A percentile compares a stretch with the other conserved stretches of the same genome.
These are phyloP conservation scores for Komagataella populi DNA, from an alignment of 805 yeast species.

Conservation along the genomic window DNA sequence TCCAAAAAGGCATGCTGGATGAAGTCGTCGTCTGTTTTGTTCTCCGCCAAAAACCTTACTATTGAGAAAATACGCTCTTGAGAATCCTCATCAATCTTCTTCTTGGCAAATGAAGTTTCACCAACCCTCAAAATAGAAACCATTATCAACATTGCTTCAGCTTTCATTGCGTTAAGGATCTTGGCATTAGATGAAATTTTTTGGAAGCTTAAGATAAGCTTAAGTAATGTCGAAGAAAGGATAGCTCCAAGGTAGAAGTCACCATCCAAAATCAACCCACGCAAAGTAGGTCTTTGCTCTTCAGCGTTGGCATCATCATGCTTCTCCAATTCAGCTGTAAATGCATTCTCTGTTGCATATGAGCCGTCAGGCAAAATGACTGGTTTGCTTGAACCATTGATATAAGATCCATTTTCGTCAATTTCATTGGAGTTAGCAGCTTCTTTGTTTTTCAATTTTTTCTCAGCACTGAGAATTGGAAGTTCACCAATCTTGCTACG, in stretches of 20 bases:
- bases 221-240: conserved; percentile 76
- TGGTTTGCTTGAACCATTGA: conserved; percentile 33
- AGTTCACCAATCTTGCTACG: conserved; percentile 80
- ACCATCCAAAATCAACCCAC: conserved; percentile 72
- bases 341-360: conserved; percentile 87
- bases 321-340: conserved; percentile 21
- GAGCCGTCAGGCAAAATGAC: conserved; percentile 97
- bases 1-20: conserved; percentile 65
- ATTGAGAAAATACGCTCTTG: conserved; percentile 89
- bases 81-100: conserved; percentile 89
- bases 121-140: conserved; percentile 87
- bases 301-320: conserved; percentile 21
- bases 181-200: conserved; percentile 33
- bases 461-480: conserved; percentile 73
- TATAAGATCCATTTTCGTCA: conserved; percentile 21
- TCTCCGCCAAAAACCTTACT: conserved; percentile 65
- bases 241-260: conserved; percentile 88
- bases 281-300: conserved; percentile 48
- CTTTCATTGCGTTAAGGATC: conserved; percentile 73
- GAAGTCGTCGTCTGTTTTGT: conserved; percentile 30
- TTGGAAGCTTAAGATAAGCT: conserved; percentile 67
- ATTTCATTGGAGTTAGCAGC: conserved; percentile 19
- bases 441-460: conserved; percentile 21
- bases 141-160: conserved; percentile 88
- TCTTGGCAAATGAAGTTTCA: conserved; percentile 52